Evolutionary conservation across 371 early-diverging fungal genomes (phyloP), one percentile per base, ranked within the genome.

Genomic region (Haplosporangium sp.): DNA sequence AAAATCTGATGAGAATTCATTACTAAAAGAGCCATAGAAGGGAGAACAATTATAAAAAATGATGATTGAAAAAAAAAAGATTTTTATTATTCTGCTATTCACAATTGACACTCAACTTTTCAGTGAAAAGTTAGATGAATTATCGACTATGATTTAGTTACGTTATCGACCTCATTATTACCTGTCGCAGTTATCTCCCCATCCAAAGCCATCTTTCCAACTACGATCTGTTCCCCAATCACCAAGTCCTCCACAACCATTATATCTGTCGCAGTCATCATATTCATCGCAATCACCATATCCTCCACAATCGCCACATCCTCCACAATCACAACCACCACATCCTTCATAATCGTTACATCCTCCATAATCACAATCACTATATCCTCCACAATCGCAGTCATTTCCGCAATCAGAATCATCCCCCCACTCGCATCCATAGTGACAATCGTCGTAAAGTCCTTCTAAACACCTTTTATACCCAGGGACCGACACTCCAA

Each of bases 401-500:
- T 34, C 27, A 27, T 27, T 27, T 27, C 27, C 27, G 27, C 27
- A 27, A 27, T 27, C 27, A 27, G 27, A 17, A 1, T 58, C 50
- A 6, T 47, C 47, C 27, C 57, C 55, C 27, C 61, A 67, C 10
- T 15, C 10, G 44, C 56, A 6, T 19, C 61, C 50, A 10, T 10
- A 0, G 1, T 59, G 5, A 45, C 19, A 52, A 2, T 52, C 58
- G 13, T 27, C 44, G 20, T 45, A n/a, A 9, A 10, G 42, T 47
- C 27, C 53, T 7, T 3, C 20, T 5, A 20, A 53, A 4, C 27
- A 55, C 10, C 34, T 34, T 20, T 34, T 34, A 4, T 34, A 4
- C 55, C 55, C 40, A 1, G 82, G 70, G 0, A 65, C 63, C 8
- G 75, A 44, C 9, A 75, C 70, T 2, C 75, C 65, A 5, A 75